These are phyloP conservation scores for Actinomortierella ambigua DNA, from an alignment of 371 early-diverging fungal genomes.

Conservation along the genomic window DNA sequence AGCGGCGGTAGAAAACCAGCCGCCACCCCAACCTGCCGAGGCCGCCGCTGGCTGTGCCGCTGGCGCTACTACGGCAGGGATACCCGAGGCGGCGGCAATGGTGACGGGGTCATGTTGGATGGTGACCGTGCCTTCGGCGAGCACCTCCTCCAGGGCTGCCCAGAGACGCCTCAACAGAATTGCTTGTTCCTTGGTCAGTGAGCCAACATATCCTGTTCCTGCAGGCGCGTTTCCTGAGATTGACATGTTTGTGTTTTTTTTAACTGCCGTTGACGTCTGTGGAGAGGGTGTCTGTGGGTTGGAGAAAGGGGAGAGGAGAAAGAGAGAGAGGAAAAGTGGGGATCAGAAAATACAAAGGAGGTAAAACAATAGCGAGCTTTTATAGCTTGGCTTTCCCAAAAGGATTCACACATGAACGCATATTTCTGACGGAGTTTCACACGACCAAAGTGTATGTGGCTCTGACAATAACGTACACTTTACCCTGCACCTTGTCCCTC, in stretches of 20 bases:
- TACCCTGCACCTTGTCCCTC: no score
- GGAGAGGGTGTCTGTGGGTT: background rate
- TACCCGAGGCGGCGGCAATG: slow-evolving; percentile 4
- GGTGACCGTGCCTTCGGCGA: slow-evolving; percentile 49
- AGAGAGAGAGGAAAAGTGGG: background rate
- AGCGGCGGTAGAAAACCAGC: slow-evolving; percentile 41
- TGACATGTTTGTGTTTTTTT: slow-evolving; percentile 1
- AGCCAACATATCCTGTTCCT: slow-evolving; percentile 43
- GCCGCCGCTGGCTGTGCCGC: slow-evolving; percentile 23
- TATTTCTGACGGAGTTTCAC: no score
- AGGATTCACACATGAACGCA: no score
- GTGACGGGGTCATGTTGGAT: slow-evolving; percentile 30
- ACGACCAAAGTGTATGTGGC: no score
- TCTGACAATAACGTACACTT: no score
- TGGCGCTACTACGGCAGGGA: slow-evolving; percentile 19
- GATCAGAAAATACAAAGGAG: background rate
- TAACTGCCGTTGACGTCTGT: no score
- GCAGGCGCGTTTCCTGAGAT: slow-evolving; percentile 12
- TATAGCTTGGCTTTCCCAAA: no score
- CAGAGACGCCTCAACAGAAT: slow-evolving; percentile 56
- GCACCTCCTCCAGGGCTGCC: slow-evolving; percentile 51
- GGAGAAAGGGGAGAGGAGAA: background rate
- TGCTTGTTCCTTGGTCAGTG: slow-evolving; percentile 52
- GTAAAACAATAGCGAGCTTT: no score
- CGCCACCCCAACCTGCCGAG: slow-evolving; percentile 25